Evolutionary conservation across 2,329 filamentous ascomycete genomes (phyloP), one percentile per base, ranked within the genome.

Genomic region (Diaporthe humulicola): DNA sequence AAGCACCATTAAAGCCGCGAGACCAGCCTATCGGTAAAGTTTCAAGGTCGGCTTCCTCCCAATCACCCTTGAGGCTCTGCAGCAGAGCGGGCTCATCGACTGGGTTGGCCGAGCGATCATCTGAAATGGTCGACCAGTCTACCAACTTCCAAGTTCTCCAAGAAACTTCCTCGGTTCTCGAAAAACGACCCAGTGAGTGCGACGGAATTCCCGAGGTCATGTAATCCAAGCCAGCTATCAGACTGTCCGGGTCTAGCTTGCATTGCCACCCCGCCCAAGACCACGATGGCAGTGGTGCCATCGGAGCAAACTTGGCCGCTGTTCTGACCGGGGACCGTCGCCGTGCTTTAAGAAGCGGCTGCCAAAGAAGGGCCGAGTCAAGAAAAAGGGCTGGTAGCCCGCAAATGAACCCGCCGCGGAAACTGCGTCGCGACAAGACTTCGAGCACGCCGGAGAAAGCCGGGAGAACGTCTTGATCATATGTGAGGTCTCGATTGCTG

Each of bases 241-340:
- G 56, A 19, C 70, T 71, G 5, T n/a, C 33, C 22, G 70, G 70
- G 54, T 71, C 70, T 7, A 71, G 4, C n/a, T 50, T 15, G 42
- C 70, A 71, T 36, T 52, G 56, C 56, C 70, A 71, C 1, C 52
- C 70, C 12, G 56, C 25, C 70, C 70, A 71, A 4, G 70, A 71
- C 70, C 70, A 72, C 6, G 70, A 72, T 7, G 70, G 42, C 3
- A 40, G 38, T 6, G 28, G 42, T 4, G 14, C 33, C 70, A 40
- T 52, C 15, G 8, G 60, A n/a, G 17, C 40, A n/a, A 45, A 8
- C 9, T 7, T 33, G n/a, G 40, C 14, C 25, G 60, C 60, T 48
- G 60, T 22, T 8, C 4, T 17, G 25, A 4, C 8, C 15, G 25
- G 38, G 25, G 25, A n/a, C 25, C 70, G 28, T 25, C 70, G 57